phyloP scores from a whole-genome alignment of 345 rosid genomes.

The Salix udensis region DNA sequence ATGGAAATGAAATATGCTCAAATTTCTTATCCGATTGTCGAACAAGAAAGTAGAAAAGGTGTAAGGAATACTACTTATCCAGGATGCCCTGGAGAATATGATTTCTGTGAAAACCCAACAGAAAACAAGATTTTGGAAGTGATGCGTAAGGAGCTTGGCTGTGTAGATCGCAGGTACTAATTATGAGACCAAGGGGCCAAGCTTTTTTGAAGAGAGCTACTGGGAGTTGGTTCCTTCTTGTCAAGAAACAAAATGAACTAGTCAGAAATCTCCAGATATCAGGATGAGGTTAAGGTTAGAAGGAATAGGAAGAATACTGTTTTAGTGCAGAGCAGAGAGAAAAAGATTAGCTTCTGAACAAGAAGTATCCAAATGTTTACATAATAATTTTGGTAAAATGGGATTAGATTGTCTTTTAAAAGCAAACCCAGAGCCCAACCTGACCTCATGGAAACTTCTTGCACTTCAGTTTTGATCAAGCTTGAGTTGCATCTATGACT shows the following conservation, averaged over 20 bases:
- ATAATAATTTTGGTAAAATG: too few relatives aligned
- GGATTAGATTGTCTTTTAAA: too few relatives aligned
- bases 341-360: too few relatives aligned
- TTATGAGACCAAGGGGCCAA: background rate
- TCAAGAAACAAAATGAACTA: too few relatives aligned
- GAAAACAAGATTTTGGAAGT: background rate
- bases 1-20: constrained; percentile 13
- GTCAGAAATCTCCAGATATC: too few relatives aligned
- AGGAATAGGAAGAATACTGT: too few relatives aligned
- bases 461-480: background rate
- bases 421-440: background rate
- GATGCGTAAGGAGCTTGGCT: background rate
- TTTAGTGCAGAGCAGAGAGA: too few relatives aligned
- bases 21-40: constrained; percentile 20
- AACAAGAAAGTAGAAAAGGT: constrained; percentile 2
- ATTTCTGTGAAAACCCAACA: background rate
- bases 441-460: background rate
- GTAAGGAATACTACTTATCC: background rate
- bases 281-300: too few relatives aligned
- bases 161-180: background rate
- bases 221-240: too few relatives aligned
- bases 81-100: background rate
- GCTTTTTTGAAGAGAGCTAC: too few relatives aligned
- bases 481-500: background rate
- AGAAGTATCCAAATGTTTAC: too few relatives aligned